Percentiles rank a stretch among this genome's conserved stretches.
phyloP scores from a whole-genome alignment of 805 yeast species.

The Suhomyces faveliae region DNA sequence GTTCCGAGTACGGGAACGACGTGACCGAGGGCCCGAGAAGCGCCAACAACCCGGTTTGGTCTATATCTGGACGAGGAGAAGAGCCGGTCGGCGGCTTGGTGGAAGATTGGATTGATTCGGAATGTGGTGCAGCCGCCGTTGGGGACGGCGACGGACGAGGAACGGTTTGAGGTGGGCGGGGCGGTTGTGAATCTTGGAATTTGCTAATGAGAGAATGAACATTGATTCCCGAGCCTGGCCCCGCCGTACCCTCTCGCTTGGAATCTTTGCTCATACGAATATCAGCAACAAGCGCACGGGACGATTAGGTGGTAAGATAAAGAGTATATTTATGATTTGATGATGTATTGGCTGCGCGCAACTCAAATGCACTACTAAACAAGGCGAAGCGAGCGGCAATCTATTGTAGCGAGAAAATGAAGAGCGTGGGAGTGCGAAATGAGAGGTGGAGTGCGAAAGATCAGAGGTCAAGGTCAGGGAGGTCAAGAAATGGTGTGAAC shows the following conservation, averaged over 20 bases:
- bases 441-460: too few relatives aligned
- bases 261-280: constrained; percentile 2
- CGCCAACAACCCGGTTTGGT: constrained; percentile 21
- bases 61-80: constrained; percentile 6
- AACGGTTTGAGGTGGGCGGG: background rate
- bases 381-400: too few relatives aligned
- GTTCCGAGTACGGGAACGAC: constrained; percentile 57
- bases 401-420: too few relatives aligned
- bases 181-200: constrained; percentile 3
- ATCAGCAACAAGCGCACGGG: too few relatives aligned
- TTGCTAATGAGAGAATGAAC: constrained; percentile 42
- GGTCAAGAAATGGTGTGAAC: too few relatives aligned
- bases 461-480: too few relatives aligned
- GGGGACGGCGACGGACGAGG: constrained; percentile 6
- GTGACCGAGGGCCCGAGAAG: constrained; percentile 54
- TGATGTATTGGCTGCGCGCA: too few relatives aligned
- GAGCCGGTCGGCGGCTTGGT: too few relatives aligned
- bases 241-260: constrained; percentile 1
- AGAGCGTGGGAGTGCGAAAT: too few relatives aligned
- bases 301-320: background rate
- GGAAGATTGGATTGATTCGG: background rate
- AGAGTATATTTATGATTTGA: background rate
- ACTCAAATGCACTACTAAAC: too few relatives aligned
- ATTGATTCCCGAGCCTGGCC: constrained; percentile 30
- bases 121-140: background rate